These are phyloP conservation scores for Zygnema circumcarinatum DNA, from an alignment of 139 green algal genomes.

Conservation along the genomic window DNA sequence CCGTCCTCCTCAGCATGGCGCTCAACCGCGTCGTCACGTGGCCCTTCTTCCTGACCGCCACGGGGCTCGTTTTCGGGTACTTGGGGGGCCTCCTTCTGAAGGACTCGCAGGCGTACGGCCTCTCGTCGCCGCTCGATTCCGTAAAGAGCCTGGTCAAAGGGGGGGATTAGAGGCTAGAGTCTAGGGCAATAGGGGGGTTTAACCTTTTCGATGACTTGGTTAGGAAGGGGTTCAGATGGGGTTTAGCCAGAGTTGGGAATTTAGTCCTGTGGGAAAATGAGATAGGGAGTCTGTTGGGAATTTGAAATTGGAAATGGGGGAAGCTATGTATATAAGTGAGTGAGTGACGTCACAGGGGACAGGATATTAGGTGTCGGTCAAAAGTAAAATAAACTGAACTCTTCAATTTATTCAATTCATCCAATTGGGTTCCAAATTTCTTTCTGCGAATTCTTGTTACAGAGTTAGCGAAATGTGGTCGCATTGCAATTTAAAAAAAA, in stretches of 20 bases:
- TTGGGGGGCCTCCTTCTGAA: neutral
- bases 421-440: no score
- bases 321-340: neutral
- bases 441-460: no score
- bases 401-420: no score
- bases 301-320: neutral
- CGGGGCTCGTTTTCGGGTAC: slow-evolving; percentile 10
- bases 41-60: slow-evolving; percentile 7
- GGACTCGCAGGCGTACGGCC: slow-evolving; percentile 7
- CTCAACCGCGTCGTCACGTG: neutral
- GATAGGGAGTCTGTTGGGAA: neutral
- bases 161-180: neutral
- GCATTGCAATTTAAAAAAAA: no score
- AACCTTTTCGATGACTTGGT: neutral
- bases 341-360: no score
- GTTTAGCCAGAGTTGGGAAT: neutral
- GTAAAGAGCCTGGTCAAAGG: neutral
- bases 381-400: no score
- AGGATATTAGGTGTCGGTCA: no score
- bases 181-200: neutral
- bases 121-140: neutral
- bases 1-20: slow-evolving; percentile 76
- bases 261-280: neutral
- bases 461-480: no score
- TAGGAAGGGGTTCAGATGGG: neutral